phyloP scores from a whole-genome alignment of 352 stramenopile genomes.

The Elongisporangium senticosum region DNA sequence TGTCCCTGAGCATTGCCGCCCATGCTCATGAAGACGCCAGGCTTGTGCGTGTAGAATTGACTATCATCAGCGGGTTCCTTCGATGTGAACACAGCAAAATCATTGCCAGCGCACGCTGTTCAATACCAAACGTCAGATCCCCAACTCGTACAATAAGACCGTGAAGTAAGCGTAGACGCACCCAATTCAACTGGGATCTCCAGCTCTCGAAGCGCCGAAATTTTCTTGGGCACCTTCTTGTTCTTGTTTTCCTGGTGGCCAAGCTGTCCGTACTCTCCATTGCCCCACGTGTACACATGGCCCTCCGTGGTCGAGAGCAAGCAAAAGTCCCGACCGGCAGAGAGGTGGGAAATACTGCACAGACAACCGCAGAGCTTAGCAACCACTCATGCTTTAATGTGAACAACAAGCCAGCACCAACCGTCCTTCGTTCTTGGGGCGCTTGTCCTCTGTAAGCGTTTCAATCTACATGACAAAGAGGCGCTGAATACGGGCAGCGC shows the following conservation, averaged over 20 bases:
- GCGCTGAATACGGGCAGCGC: neutral
- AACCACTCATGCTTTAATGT: neutral
- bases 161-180: slow-evolving; percentile 14
- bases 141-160: slow-evolving; percentile 4
- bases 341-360: slow-evolving; percentile 49
- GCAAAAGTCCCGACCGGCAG: slow-evolving; percentile 55
- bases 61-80: slow-evolving; percentile 55
- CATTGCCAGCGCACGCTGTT: slow-evolving; percentile 44
- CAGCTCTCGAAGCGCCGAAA: slow-evolving; percentile 72
- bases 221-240: slow-evolving; percentile 84
- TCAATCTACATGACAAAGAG: slow-evolving; percentile 39
- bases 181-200: slow-evolving; percentile 65
- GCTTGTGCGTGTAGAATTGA: slow-evolving; percentile 73
- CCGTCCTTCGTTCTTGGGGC: slow-evolving; percentile 69
- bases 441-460: slow-evolving; percentile 65
- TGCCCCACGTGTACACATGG: slow-evolving; percentile 78
- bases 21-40: slow-evolving; percentile 79
- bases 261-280: slow-evolving; percentile 68
- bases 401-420: slow-evolving; percentile 9
- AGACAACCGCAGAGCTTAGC: neutral
- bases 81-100: slow-evolving; percentile 74
- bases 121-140: slow-evolving; percentile 7
- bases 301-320: slow-evolving; percentile 48
- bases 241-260: slow-evolving; percentile 84
- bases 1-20: slow-evolving; percentile 67